Evolutionary conservation across 257 asterid genomes (phyloP).

Genomic region (Plantago elongata): DNA sequence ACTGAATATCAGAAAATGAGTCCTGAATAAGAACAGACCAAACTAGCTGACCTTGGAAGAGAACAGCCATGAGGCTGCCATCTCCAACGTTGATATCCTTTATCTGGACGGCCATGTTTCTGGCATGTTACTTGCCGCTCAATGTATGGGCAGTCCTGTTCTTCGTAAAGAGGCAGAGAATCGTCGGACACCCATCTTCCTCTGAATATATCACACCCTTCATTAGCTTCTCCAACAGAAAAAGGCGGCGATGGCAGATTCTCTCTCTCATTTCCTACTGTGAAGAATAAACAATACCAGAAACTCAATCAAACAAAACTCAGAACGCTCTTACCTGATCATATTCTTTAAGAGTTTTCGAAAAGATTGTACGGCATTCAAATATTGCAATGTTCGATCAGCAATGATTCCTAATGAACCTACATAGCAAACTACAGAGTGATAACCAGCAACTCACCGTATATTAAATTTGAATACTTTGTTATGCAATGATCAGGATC

Average conservation of each 20-base stretch:
- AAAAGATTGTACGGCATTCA: neutral
- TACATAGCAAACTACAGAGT: neutral
- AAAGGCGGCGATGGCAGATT: constrained; percentile 33
- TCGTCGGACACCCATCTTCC: constrained; percentile 65
- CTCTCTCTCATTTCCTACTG: constrained; percentile 24
- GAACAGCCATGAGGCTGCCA: constrained; percentile 79
- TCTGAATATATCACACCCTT: constrained; percentile 45
- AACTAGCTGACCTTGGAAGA: constrained; percentile 44
- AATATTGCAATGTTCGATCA: neutral
- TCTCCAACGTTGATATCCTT: constrained; percentile 57
- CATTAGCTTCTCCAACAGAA: constrained; percentile 26
- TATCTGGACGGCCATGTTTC: constrained; percentile 57
- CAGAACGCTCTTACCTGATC: neutral
- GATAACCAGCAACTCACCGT: neutral
- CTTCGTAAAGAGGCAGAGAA: constrained; percentile 53
- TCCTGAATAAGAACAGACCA: neutral
- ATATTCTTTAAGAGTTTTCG: neutral
- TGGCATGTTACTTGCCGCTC: constrained; percentile 46
- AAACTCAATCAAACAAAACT: neutral
- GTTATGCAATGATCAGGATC: neutral
- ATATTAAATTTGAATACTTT: neutral
- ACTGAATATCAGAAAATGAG: too few relatives aligned
- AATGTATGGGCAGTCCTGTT: constrained; percentile 63
- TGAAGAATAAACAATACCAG: neutral
- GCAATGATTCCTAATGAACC: neutral